Evolutionary conservation across 768 basidiomycete species (phyloP).

Genomic region (Mycena pura): DNA sequence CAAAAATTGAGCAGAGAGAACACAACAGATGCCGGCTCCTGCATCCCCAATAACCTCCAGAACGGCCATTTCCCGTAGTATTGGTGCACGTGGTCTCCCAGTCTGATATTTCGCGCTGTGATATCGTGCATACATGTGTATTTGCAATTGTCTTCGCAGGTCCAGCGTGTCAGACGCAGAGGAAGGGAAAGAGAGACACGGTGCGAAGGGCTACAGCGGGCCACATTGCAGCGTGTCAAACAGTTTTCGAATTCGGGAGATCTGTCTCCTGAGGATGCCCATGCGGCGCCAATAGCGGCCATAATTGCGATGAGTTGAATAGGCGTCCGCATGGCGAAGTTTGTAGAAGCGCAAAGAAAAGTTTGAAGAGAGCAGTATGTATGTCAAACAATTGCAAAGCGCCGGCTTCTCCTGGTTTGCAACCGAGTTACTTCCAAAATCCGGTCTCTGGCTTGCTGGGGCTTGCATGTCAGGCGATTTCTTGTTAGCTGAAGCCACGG

Average conservation of each 20-base stretch:
- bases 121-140: conserved; percentile 88
- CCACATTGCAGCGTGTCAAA: conserved; percentile 48
- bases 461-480: conserved; percentile 78
- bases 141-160: conserved; percentile 86
- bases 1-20: conserved; percentile 90
- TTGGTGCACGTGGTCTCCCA: conserved; percentile 63
- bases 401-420: conserved; percentile 77
- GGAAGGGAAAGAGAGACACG: conserved; percentile 50
- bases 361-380: no score
- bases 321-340: no score
- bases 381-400: no score
- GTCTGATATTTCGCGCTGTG: conserved; percentile 59
- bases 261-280: conserved; percentile 71
- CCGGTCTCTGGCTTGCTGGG: conserved; percentile 92
- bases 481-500: no score
- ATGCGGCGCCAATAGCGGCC: conserved; percentile 5
- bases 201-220: conserved; percentile 49
- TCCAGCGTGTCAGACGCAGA: conserved; percentile 81
- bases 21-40: conserved; percentile 91
- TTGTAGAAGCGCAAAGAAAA: no score
- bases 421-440: conserved; percentile 56
- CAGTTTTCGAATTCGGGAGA: conserved; percentile 60
- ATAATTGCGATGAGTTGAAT: no score
- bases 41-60: conserved; percentile 84
- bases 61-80: conserved; percentile 99